A percentile compares a stretch with the other conserved stretches of the same genome.
phyloP scores from a whole-genome alignment of 305 asterid genomes.

The Ruellia speciosa region DNA sequence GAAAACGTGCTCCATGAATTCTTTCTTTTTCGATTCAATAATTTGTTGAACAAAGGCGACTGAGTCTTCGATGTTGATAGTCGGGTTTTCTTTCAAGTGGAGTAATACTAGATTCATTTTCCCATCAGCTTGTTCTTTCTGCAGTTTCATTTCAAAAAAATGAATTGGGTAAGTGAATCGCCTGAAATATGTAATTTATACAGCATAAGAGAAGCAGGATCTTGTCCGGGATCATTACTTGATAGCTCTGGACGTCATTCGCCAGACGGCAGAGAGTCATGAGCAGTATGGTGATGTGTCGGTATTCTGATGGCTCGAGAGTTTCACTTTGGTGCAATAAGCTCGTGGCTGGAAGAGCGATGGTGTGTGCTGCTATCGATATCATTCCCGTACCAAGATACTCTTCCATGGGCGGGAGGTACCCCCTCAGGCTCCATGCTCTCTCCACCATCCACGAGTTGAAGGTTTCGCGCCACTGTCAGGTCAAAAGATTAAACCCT shows the following conservation, averaged over 20 bases:
- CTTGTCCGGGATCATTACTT: conserved; percentile 25
- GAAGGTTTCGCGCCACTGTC: conserved; percentile 55
- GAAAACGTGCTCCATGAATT: conserved; percentile 35
- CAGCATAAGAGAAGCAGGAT: not conserved
- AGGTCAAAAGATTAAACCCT: not conserved
- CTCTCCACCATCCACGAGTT: conserved; percentile 54
- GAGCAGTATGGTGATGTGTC: conserved; percentile 39
- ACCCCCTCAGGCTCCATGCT: conserved; percentile 38
- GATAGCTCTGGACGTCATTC: conserved; percentile 53
- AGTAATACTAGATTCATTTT: conserved; percentile 46
- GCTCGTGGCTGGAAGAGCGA: conserved; percentile 38
- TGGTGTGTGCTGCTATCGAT: conserved; percentile 41
- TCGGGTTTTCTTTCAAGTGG: conserved; percentile 34
- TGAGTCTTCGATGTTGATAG: conserved; percentile 28
- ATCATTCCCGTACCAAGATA: conserved; percentile 39
- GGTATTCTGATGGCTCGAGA: conserved; percentile 24
- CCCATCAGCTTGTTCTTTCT: conserved; percentile 53
- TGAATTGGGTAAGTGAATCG: not conserved
- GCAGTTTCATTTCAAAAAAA: conserved; percentile 6
- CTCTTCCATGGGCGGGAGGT: conserved; percentile 37
- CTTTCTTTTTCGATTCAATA: conserved; percentile 29
- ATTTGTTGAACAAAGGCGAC: conserved; percentile 27
- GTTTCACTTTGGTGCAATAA: conserved; percentile 21
- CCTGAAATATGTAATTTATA: not conserved
- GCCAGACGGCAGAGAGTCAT: conserved; percentile 39